Conservation (phyloP, 345 rosid genomes). For the Lenwebbia sp. region DNA sequence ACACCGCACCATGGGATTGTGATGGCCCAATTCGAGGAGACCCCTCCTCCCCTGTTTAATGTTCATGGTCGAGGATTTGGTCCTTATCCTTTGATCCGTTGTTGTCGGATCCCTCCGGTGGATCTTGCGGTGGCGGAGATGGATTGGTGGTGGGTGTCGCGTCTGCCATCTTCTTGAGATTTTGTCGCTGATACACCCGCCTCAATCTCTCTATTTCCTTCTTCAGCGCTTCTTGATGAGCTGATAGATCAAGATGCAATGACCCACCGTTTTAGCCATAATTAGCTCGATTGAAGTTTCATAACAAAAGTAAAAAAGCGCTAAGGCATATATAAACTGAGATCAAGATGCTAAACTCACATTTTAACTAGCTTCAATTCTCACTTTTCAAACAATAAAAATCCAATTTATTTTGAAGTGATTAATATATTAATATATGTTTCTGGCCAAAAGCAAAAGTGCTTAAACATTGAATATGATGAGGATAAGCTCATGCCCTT, state of each 20-base stretch:
- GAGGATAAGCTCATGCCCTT: not conserved
- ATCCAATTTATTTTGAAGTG: not conserved
- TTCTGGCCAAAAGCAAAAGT: not conserved
- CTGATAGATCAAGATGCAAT: conserved; percentile 7
- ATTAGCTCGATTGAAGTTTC: not conserved
- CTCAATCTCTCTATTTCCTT: conserved; percentile 60
- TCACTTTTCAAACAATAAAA: not conserved
- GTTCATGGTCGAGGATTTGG: not conserved
- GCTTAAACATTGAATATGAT: not conserved
- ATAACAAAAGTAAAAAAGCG: not conserved
- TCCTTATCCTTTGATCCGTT: not conserved
- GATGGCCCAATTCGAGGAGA: not conserved
- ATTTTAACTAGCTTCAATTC: no score
- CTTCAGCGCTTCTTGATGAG: conserved; percentile 65
- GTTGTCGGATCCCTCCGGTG: not conserved
- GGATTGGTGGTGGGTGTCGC: not conserved
- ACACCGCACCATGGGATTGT: not conserved
- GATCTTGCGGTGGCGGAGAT: not conserved
- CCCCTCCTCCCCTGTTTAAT: not conserved
- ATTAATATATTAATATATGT: not conserved
- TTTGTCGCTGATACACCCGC: conserved; percentile 41
- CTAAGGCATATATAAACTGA: not conserved
- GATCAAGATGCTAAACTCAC: no score
- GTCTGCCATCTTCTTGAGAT: not conserved
- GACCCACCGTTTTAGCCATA: not conserved